Conservation (phyloP, 176 grass and related monocot species). For the Lolium rigidum region DNA sequence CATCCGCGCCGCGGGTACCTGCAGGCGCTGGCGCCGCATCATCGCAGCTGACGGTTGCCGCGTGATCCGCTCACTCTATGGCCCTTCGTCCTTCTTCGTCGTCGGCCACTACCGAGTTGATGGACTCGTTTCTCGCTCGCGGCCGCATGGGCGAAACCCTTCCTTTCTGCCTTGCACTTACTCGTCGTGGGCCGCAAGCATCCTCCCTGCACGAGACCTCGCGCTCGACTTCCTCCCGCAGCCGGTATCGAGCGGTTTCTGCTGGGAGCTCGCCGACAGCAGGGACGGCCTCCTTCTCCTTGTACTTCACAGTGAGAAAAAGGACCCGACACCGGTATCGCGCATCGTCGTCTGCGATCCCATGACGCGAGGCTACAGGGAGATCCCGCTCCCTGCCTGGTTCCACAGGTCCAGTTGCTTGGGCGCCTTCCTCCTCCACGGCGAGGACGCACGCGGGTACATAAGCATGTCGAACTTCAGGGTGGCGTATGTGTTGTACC, state of each 20-base stretch:
- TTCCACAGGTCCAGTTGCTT: no score
- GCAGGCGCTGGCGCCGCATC: neutral
- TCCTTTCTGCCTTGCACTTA: neutral
- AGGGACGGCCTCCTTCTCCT: neutral
- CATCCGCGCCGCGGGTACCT: neutral
- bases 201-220: neutral
- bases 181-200: neutral
- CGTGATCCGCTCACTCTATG: neutral
- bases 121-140: neutral
- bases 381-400: neutral
- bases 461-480: neutral
- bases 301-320: neutral
- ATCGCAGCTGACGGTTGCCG: neutral
- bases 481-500: no score
- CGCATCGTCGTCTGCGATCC: neutral
- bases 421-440: neutral
- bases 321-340: neutral
- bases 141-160: neutral
- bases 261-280: neutral
- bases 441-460: neutral
- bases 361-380: neutral
- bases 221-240: neutral
- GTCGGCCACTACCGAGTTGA: neutral
- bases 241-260: neutral
- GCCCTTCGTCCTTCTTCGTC: neutral